Base-by-base conservation (phyloP, 139 green algal genomes). In the Chlamydomonas incerta region DNA sequence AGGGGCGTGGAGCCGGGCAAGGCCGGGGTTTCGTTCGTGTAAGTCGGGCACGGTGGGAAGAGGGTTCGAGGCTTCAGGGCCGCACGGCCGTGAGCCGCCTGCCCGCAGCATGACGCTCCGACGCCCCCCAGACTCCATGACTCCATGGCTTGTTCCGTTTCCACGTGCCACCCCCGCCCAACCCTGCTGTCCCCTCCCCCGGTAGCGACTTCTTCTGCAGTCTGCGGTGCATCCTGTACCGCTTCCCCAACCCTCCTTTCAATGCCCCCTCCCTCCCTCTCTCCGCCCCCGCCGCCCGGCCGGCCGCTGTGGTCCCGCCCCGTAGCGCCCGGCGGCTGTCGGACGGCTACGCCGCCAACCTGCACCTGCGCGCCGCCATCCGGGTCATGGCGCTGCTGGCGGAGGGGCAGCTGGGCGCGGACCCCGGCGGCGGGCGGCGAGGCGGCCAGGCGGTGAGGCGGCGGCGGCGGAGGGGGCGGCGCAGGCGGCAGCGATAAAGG, bases 361-460 rank as follows among this genome's bases (percentile, higher is more conserved):
- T 98, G 33, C 95, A 93, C 92, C 88, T 97, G 65, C 90, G 94
- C 1, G 87, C 92, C 33, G 94, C 93, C 15, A 94, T 97, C 46
- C 89, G 95, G 33, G 94, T 99, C 81, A 88, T 98, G 67, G 57
- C 92, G 35, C 84, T 95, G 62, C 41, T 98, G 57, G 85, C 82
- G 2, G 80, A 93, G 55, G 91, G 88, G n/a, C 13, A 87, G 8
- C 80, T 98, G 20, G 86, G 94, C 66, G 75, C 87, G 0, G 41
- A 86, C 41, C 57, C 46, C 57, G 31, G 52, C 13, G 88, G 41
- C 68, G 68, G 86, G 55, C 34, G 62, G 70, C 58, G 84, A 31
- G 82, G 82, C 8, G 82, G 82, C 2, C 52, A 69, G 72, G 82
- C 82, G 82, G 82, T 82, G 47, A 76, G 63, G 73, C 17, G 57